These are phyloP conservation scores for Seiridium cupressi DNA, from an alignment of 2,329 filamentous ascomycete genomes.

Conservation along the genomic window DNA sequence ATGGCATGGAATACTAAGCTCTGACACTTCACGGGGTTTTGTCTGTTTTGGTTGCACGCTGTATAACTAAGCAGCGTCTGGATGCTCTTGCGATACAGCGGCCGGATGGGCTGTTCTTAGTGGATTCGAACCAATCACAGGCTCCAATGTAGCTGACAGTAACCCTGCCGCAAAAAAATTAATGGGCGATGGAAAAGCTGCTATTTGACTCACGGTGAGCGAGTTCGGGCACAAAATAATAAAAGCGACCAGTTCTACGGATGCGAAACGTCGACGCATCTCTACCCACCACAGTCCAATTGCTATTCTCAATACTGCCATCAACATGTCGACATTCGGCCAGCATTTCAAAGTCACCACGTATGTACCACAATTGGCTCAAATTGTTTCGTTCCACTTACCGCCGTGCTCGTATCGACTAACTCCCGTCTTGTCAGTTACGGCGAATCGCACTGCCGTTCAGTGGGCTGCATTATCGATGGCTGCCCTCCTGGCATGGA, in stretches of 20 bases:
- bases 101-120: background rate
- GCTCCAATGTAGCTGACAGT: background rate
- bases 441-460: slow-evolving; percentile 87
- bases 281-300: no score
- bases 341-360: slow-evolving; percentile 79
- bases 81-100: background rate
- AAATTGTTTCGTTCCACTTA: background rate
- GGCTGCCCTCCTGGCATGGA: slow-evolving; percentile 85
- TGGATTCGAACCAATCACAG: background rate
- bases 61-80: background rate
- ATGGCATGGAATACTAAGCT: no score
- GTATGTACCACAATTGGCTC: slow-evolving; percentile 37
- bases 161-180: slow-evolving; percentile 1
- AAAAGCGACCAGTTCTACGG: background rate
- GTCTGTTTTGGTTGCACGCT: no score
- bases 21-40: no score
- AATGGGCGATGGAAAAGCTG: background rate
- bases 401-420: background rate
- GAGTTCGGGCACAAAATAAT: background rate
- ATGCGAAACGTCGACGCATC: no score
- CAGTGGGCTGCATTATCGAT: slow-evolving; percentile 93
- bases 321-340: slow-evolving; percentile 83
- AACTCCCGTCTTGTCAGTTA: slow-evolving; percentile 46
- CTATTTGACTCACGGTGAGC: background rate
- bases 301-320: no score